A percentile compares a stretch with the other conserved stretches of the same genome.
Conservation (phyloP, 495 filamentous ascomycete genomes). For the Penicillium fimorum region DNA sequence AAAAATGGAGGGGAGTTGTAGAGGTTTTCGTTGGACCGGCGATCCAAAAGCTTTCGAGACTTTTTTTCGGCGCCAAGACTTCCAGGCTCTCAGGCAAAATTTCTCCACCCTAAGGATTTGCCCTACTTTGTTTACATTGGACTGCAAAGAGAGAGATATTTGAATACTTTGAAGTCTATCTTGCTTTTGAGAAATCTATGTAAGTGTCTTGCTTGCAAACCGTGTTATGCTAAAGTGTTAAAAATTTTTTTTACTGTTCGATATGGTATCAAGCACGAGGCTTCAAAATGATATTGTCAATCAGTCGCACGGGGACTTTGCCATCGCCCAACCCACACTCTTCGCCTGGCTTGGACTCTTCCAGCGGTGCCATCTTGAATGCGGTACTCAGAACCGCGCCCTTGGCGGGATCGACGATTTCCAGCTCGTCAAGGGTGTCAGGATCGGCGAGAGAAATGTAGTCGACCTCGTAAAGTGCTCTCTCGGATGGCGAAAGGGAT, state of each 20-base stretch:
- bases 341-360: conserved; percentile 64
- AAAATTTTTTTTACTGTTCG: neutral
- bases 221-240: neutral
- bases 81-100: conserved; percentile 31
- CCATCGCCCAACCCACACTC: conserved; percentile 67
- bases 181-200: neutral
- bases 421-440: conserved; percentile 73
- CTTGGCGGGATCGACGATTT: conserved; percentile 58
- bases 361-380: conserved; percentile 82
- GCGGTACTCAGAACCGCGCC: conserved; percentile 88
- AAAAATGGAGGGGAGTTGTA: conserved; percentile 1
- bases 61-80: conserved; percentile 31
- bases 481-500: conserved; percentile 55
- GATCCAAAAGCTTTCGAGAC: conserved; percentile 23
- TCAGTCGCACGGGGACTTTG: conserved; percentile 74
- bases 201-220: neutral
- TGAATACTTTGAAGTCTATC: conserved; percentile 6
- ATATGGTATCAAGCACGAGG: conserved; percentile 30
- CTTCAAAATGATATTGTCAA: conserved; percentile 86
- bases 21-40: conserved; percentile 13
- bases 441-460: conserved; percentile 88
- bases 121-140: conserved; percentile 39
- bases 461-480: conserved; percentile 77
- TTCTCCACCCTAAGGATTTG: conserved; percentile 36
- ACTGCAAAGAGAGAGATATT: conserved; percentile 4